Base-by-base conservation (phyloP, 2,329 filamentous ascomycete species). In the Botryotinia convoluta region DNA sequence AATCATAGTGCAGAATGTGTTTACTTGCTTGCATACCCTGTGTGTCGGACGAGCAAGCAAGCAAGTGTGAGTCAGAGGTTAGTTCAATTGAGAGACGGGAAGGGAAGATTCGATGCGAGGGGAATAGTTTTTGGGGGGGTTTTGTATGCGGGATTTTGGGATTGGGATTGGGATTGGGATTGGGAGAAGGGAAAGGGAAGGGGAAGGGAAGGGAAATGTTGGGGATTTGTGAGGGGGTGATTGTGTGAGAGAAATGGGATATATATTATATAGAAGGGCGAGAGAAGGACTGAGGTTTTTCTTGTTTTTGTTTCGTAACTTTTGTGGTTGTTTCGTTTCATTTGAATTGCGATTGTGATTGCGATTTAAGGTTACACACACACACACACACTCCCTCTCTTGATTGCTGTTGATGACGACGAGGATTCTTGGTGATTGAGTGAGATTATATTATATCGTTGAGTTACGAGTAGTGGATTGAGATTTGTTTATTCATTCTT, bases 51-150 rank as follows among this genome's bases (percentile, higher is more conserved):
- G 14, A 54, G 29, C 44, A 45, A 45, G 35, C 10, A 8, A 54
- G 29, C 44, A 45, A 45, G 35, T 67, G 45, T 71, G 69, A 71
- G 69, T 71, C 69, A 71, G 22, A 71, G 69, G 26, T 60, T 69
- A 9, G 67, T 42, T 26, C 22, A 4, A 51, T 1, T 51, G 48
- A 54, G 26, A n/a, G 48, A 16, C 48, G 48, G 48, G 48, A 54
- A n/a, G 29, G 18, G n/a, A 37, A n/a, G 10, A 59, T 51, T 51
- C 18, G n/a, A 69, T 60, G 68, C 12, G 51, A 57, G 10, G 35
- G 10, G 35, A 54, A 54, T 54, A 0, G 44, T 8, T 22, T 8
- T 22, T 45, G 9, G 35, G 37, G 37, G 9, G n/a, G 20, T 44
- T n/a, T n/a, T 48, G 4, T 39, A 14, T 51, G 57, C 39, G 54